Conservation (phyloP, 345 rosid genomes). For the Aquilaria sinensis region DNA sequence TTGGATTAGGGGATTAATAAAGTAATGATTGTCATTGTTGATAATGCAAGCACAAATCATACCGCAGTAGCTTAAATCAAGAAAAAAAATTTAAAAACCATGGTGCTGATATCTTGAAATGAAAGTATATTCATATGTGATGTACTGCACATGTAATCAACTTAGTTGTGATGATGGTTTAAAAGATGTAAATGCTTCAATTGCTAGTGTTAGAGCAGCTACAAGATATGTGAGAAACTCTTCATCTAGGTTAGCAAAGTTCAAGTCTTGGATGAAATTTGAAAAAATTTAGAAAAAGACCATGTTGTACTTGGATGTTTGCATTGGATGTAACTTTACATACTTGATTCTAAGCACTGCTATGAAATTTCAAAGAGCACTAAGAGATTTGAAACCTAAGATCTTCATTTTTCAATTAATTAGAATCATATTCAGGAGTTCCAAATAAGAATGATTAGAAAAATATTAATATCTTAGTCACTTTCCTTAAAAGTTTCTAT, state of each 20-base stretch:
- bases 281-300: neutral
- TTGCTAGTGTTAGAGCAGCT: neutral
- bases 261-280: neutral
- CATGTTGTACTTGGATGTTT: no score
- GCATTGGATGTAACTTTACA: neutral
- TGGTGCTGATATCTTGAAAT: neutral
- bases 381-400: neutral
- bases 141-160: neutral
- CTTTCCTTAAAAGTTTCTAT: no score
- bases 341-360: neutral
- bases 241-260: neutral
- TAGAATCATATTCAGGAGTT: neutral
- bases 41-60: neutral
- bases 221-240: conserved; percentile 9
- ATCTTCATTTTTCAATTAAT: no score
- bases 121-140: neutral
- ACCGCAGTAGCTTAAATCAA: neutral
- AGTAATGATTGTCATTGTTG: neutral
- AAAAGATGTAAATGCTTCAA: neutral
- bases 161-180: neutral
- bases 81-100: no score
- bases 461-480: no score
- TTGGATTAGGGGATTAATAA: neutral
- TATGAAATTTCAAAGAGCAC: neutral
- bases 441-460: no score